Conservation (phyloP, 2,329 filamentous ascomycete genomes). For the Mycosphaerella arachidis region DNA sequence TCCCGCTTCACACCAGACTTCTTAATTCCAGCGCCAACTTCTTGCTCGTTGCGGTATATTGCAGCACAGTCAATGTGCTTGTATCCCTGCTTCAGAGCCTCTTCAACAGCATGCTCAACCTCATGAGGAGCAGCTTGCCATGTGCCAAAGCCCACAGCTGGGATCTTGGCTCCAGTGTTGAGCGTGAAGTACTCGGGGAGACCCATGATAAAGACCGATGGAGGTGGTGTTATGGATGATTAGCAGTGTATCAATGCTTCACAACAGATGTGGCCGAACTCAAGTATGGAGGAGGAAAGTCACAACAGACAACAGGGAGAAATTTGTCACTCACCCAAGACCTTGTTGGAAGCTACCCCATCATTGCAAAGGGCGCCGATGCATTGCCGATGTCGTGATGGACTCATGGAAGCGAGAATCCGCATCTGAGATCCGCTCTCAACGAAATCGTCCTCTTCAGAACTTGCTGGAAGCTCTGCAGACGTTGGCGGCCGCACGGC, state of each 20-base stretch:
- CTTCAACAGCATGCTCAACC: conserved; percentile 24
- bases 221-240: neutral
- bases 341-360: conserved; percentile 11
- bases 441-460: neutral
- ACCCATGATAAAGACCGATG: conserved; percentile 6
- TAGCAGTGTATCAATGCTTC: neutral
- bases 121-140: conserved; percentile 36
- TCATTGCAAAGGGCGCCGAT: conserved; percentile 4
- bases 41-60: conserved; percentile 32
- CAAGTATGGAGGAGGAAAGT: neutral
- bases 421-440: neutral
- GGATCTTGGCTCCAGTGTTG: conserved; percentile 39
- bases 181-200: conserved; percentile 28
- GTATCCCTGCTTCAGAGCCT: conserved; percentile 38
- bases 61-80: conserved; percentile 38
- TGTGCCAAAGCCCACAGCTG: conserved; percentile 37
- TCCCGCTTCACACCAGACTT: conserved; percentile 25
- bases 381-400: conserved; percentile 16
- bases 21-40: conserved; percentile 27
- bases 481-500: neutral
- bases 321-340: conserved; percentile 3
- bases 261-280: neutral
- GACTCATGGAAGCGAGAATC: conserved; percentile 7
- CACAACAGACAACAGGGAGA: conserved; percentile 5
- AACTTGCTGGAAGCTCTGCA: neutral